Evolutionary conservation across 2,329 filamentous ascomycete genomes (phyloP).

Genomic region (Fonsecaea pedrosoi): DNA sequence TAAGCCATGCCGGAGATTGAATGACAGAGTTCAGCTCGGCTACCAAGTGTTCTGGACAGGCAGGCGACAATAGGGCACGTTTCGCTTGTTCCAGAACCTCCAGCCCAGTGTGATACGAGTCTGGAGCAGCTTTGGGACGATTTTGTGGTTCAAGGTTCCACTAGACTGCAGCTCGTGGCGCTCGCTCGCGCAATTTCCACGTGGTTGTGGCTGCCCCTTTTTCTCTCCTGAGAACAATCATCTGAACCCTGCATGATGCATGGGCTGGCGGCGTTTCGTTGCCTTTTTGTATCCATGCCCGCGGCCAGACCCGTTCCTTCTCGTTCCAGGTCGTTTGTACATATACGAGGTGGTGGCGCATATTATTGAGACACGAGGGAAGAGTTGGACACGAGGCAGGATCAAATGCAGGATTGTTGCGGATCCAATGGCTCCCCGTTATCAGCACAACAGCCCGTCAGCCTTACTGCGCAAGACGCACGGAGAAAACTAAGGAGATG

Average conservation of each 20-base stretch:
- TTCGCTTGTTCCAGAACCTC: neutral
- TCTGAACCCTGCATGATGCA: constrained; percentile 24
- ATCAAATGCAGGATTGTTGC: neutral
- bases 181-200: constrained; percentile 35
- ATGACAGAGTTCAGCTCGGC: neutral
- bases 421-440: neutral
- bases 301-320: constrained; percentile 32
- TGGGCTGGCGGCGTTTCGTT: neutral
- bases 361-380: neutral
- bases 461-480: neutral
- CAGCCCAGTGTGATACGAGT: constrained; percentile 3
- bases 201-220: constrained; percentile 30
- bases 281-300: neutral
- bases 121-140: neutral
- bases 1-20: neutral
- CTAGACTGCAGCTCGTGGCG: constrained; percentile 31
- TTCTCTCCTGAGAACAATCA: constrained; percentile 10
- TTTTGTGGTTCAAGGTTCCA: constrained; percentile 20
- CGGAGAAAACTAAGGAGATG: neutral
- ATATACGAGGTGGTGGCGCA: neutral
- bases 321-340: constrained; percentile 9
- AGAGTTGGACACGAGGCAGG: neutral
- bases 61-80: neutral
- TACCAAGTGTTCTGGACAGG: neutral
- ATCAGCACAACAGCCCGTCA: neutral